Base-by-base conservation (phyloP, 2,329 filamentous ascomycete species). In the Amauroascus niger region DNA sequence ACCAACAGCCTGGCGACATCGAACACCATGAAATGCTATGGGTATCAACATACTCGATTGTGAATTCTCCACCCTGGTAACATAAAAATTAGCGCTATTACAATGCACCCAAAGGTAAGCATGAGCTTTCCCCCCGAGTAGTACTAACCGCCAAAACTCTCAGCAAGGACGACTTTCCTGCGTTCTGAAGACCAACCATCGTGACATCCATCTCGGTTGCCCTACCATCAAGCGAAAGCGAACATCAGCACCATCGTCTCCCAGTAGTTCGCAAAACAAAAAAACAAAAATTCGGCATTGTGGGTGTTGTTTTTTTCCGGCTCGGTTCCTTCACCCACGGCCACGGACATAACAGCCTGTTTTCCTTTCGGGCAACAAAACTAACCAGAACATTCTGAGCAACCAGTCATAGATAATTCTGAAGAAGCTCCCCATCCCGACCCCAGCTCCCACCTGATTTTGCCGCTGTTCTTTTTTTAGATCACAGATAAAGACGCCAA, bases 191-290 rank as follows among this genome's bases (percentile, higher is more conserved):
- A 22, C 93, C 93, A 69, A 98, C 91, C 86, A 98, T 95, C 63
- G 93, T 97, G 69, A 98, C 91, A 74, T 98, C 93, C 90, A 98
- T 96, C 77, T 98, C 93, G 61, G 90, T 95, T 62, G 91, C 89
- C 93, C 91, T 96, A 64, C 20, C 44, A 41, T 3, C 11, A 60
- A 26, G 24, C 30, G 9, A 24, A 14, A 40, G 18, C 30, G 20
- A 52, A 37, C 16, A 40, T 44, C 37, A 48, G 39, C 30, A 35
- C n/a, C 45, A 39, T 39, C 22, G 13, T 13, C 16, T n/a, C n/a
- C n/a, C n/a, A n/a, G n/a, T n/a, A n/a, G n/a, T n/a, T n/a, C n/a
- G n/a, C n/a, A n/a, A n/a, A n/a, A n/a, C n/a, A n/a, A n/a, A n/a
- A 33, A n/a, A 14, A 13, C 18, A 14, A 50, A 46, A n/a, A 11